Percentiles rank a stretch among this genome's conserved stretches.
Conservation (phyloP, 176 grass and related monocot genomes). For the Coix lacrymajobi region DNA sequence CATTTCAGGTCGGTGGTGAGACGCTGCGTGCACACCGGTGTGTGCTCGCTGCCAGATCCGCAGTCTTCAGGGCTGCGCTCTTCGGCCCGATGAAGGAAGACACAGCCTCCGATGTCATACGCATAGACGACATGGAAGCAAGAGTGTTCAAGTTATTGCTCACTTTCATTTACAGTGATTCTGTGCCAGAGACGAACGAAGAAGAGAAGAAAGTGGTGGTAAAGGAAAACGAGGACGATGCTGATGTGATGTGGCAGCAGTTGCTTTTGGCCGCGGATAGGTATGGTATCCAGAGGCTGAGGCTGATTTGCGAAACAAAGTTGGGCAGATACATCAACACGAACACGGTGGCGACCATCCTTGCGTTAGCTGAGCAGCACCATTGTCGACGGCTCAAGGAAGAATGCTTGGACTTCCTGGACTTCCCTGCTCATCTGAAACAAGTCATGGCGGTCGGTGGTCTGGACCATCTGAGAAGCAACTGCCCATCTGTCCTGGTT, state of each 20-base stretch:
- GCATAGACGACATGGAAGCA: conserved; percentile 27
- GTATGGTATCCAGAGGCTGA: not conserved
- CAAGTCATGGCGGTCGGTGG: not conserved
- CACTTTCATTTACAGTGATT: conserved; percentile 28
- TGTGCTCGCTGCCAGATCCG: conserved; percentile 41
- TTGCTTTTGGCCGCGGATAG: conserved; percentile 34
- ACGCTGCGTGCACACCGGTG: conserved; percentile 22
- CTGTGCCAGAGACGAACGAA: not conserved
- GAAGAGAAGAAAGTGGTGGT: too few species aligned
- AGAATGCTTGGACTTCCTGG: not conserved
- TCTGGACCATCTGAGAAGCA: not conserved
- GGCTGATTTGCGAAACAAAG: not conserved
- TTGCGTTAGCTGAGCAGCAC: not conserved
- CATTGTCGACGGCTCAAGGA: not conserved
- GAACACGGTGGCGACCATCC: conserved; percentile 8
- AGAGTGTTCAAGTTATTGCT: conserved; percentile 41
- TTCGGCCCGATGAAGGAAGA: conserved; percentile 29
- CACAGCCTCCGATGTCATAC: conserved; percentile 8
- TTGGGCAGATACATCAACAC: conserved; percentile 6
- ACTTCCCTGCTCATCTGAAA: not conserved
- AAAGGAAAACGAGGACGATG: not conserved
- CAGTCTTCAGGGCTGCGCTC: conserved; percentile 35
- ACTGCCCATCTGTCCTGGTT: not conserved
- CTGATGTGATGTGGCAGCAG: conserved; percentile 15
- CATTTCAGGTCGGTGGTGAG: conserved; percentile 35